Evolutionary conservation across 345 rosid genomes (phyloP), one percentile per base, ranked within the genome.

Genomic region (Erysimum cheiranthoides): DNA sequence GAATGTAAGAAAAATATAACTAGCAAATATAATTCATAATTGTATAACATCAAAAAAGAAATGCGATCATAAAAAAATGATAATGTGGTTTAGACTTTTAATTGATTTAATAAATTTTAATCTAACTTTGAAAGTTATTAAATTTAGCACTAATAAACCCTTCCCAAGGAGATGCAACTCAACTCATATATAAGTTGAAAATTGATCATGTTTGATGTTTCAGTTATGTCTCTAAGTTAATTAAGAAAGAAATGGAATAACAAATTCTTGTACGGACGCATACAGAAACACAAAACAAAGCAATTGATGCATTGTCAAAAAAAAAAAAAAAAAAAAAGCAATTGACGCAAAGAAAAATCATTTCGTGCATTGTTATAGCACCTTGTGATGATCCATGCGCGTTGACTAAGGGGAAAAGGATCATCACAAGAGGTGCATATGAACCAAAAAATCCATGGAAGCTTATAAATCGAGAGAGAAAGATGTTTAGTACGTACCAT

Each of bases 321-420:
- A n/a, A n/a, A n/a, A n/a, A n/a, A n/a, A n/a, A n/a, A n/a, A 64
- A 50, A 67, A 40, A 0, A 47, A 35, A 30, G 2, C 10, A 46
- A 46, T 0, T 0, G 32, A n/a, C 50, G 18, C 40, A 51, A 11
- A 18, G 61, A 54, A 30, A 66, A 10, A 45, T 66, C 28, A 27
- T 28, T 12, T 68, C 34, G 8, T 21, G 61, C 40, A 51, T 13
- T 69, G 36, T 40, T 73, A 71, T 47, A 30, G 58, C 66, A 63
- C 71, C 68, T 67, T 67, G 76, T 63, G 75, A 82, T 73, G 79
- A 82, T 78, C 83, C 77, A 75, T 76, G 82, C 80, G 87, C 82
- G 81, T 75, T 85, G 71, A 66, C 77, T 76, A 75, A 68, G 82
- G 85, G 85, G 83, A 85, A 73, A 78, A 38, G 67, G 83, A 79